Conservation (phyloP, 176 grass and related monocot genomes). For the Oryza meridionalis region DNA sequence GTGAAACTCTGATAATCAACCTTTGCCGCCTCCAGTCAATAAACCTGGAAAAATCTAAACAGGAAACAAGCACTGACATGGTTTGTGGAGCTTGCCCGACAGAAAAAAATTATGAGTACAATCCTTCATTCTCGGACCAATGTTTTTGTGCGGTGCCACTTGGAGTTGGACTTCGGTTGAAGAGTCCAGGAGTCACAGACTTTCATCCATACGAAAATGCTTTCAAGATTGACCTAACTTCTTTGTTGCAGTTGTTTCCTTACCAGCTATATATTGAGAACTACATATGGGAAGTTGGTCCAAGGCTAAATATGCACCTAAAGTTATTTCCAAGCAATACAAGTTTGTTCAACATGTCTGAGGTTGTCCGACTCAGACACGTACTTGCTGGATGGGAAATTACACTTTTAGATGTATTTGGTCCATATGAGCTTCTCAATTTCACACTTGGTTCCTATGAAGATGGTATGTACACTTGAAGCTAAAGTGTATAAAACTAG, state of each 20-base stretch:
- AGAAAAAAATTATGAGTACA: constrained; percentile 60
- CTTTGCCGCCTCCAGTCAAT: constrained; percentile 53
- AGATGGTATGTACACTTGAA: constrained; percentile 49
- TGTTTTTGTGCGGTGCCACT: constrained; percentile 80
- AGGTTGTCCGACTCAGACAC: constrained; percentile 60
- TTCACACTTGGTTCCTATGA: constrained; percentile 69
- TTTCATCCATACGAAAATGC: constrained; percentile 65
- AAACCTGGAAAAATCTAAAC: constrained; percentile 48
- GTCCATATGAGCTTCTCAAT: constrained; percentile 96
- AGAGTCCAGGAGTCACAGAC: constrained; percentile 86
- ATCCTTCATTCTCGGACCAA: constrained; percentile 53
- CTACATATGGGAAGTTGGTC: constrained; percentile 78
- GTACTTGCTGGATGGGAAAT: constrained; percentile 79
- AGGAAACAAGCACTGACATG: constrained; percentile 7
- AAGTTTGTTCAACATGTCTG: constrained; percentile 62
- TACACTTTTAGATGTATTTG: constrained; percentile 84
- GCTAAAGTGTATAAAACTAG: neutral
- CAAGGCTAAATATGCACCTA: constrained; percentile 80
- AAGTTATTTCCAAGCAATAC: constrained; percentile 77
- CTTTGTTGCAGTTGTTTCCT: constrained; percentile 50
- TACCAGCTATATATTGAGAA: constrained; percentile 67
- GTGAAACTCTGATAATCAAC: constrained; percentile 31
- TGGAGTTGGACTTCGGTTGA: constrained; percentile 76
- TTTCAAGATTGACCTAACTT: constrained; percentile 59
- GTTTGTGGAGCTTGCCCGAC: constrained; percentile 54